Evolutionary conservation across 371 early-diverging fungal species (phyloP).

Genomic region (Smittium culicis): DNA sequence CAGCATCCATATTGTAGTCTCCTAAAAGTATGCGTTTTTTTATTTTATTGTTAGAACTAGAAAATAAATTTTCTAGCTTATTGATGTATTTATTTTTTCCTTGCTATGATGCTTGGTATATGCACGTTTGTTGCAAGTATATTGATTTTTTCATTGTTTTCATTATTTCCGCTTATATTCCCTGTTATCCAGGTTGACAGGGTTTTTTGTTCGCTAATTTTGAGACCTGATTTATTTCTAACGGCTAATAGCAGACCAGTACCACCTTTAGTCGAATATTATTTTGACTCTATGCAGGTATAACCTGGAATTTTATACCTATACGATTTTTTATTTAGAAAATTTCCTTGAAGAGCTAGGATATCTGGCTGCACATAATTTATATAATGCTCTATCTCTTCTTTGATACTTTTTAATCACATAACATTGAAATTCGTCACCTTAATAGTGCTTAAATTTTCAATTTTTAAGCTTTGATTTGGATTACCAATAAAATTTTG

Average conservation of each 20-base stretch:
- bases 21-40: not conserved
- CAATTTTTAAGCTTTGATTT: not conserved
- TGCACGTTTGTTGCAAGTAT: not conserved
- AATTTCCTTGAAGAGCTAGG: not conserved
- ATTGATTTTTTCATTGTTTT: not conserved
- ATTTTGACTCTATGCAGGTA: not conserved
- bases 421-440: not conserved
- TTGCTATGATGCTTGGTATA: not conserved
- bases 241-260: not conserved
- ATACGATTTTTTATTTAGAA: not conserved
- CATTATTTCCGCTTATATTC: not conserved
- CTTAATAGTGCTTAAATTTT: not conserved
- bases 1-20: not conserved
- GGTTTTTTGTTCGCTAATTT: not conserved
- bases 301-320: not conserved
- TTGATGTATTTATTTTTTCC: not conserved
- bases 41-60: not conserved
- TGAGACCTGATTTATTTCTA: not conserved
- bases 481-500: not conserved
- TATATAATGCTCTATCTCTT: not conserved
- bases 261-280: not conserved
- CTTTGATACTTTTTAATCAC: not conserved
- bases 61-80: not conserved
- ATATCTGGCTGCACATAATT: not conserved
- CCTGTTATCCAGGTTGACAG: not conserved